Evolutionary conservation across 306 rosid genomes (phyloP).

Genomic region (Trichosanthes cucumerina): DNA sequence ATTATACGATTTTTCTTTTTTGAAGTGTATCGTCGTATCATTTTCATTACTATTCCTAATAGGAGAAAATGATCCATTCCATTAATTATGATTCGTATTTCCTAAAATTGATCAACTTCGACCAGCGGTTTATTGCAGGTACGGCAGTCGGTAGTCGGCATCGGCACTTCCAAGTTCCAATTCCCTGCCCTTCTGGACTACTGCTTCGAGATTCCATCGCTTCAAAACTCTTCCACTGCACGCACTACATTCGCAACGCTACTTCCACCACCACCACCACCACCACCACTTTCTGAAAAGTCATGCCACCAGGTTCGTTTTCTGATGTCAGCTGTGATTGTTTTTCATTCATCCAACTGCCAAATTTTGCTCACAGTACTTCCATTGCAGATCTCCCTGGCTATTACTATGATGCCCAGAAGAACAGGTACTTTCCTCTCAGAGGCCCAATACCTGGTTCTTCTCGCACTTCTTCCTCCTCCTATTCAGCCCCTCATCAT

Average conservation of each 20-base stretch:
- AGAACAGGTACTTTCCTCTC: slow-evolving; percentile 69
- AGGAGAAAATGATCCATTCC: no score
- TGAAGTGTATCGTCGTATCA: no score
- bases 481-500: slow-evolving; percentile 18
- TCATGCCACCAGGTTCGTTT: not conserved
- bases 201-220: not conserved
- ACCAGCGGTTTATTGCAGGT: not conserved
- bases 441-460: slow-evolving; percentile 82
- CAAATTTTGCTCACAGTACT: not conserved
- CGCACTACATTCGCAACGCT: not conserved
- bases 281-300: not conserved
- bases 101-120: not conserved
- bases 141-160: not conserved
- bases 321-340: not conserved
- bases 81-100: no score
- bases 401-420: slow-evolving; percentile 65
- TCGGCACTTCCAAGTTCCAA: not conserved
- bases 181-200: not conserved
- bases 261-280: not conserved
- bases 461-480: slow-evolving; percentile 28
- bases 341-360: not conserved
- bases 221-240: not conserved
- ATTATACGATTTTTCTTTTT: no score
- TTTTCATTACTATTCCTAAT: no score
- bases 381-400: slow-evolving; percentile 61